These are phyloP conservation scores for Linnemannia elongata DNA, from an alignment of 192 early-diverging fungal genomes.

Conservation along the genomic window DNA sequence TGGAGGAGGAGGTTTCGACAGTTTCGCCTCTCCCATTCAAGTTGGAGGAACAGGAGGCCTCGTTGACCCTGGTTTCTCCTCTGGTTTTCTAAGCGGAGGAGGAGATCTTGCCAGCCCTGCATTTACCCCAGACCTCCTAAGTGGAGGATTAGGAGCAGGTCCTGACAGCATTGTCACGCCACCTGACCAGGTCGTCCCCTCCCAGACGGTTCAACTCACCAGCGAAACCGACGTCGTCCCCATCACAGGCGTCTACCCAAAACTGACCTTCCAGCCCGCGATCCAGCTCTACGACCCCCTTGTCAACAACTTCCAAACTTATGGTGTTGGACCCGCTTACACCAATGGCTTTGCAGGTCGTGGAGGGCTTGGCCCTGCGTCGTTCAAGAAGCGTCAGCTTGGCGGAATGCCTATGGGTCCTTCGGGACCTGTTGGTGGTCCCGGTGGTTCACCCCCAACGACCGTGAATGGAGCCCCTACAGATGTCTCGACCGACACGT, in stretches of 20 bases:
- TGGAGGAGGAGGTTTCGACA: background rate
- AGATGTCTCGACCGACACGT: conserved; percentile 19
- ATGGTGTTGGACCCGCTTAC: background rate
- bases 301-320: conserved; percentile 10
- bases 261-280: conserved; percentile 21
- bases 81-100: background rate
- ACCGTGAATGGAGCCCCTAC: conserved; percentile 12
- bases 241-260: conserved; percentile 32
- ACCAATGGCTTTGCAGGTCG: background rate
- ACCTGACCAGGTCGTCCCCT: conserved; percentile 7
- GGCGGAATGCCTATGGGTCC: background rate
- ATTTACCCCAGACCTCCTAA: background rate
- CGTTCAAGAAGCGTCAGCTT: conserved; percentile 6
- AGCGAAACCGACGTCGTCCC: conserved; percentile 28
- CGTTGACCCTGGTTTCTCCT: too few relatives aligned
- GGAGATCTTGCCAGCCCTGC: background rate
- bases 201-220: conserved; percentile 5
- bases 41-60: background rate
- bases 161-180: background rate
- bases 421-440: background rate
- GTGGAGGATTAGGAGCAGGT: background rate
- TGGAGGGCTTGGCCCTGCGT: background rate
- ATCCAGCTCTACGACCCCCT: conserved; percentile 30
- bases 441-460: background rate
- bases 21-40: background rate